Evolutionary conservation across 176 grass and related monocot species (phyloP), one percentile per base, ranked within the genome.

Genomic region (Eragrostis curvula): DNA sequence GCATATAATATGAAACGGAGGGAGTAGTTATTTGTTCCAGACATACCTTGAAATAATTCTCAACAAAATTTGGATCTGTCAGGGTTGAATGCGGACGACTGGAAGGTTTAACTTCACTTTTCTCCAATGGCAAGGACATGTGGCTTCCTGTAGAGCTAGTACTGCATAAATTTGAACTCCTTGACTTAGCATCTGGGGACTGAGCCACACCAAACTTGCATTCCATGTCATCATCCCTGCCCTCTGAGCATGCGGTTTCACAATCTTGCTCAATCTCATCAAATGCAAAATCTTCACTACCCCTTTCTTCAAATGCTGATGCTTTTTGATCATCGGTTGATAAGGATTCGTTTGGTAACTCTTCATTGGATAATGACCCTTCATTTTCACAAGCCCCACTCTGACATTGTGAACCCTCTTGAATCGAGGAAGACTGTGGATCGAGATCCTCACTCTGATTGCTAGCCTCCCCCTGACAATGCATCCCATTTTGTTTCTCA

Each of bases 31-130:
- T 82, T 79, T 86, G 58, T 51, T 84, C 56, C 27, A 68, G 14
- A 82, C 53, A 80, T 86, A 75, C 95, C 88, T 91, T 98, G 70
- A 98, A 98, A 87, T 98, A 98, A 70, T 98, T 98, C 75, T 98
- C 95, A 45, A 98, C 95, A 88, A 98, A 98, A 84, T 95, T 91
- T 75, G 88, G 90, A 87, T 98, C 92, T 74, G 88, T 93, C 24
- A 95, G 79, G 71, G 88, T 95, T 78, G 95, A 98, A 81, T 95
- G 95, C 83, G 86, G 46, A 20, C 40, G 83, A 73, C 81, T 86
- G 58, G 84, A 91, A 89, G 86, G 61, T 79, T 76, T 80, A 86
- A 70, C 44, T 80, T 66, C 56, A 63, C 68, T 80, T 91, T 44
- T 86, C 48, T 86, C 86, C 49, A 70, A 69, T 3, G 46, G 60